Base-by-base conservation (phyloP, 768 basidiomycete species). In the Russula sp. region DNA sequence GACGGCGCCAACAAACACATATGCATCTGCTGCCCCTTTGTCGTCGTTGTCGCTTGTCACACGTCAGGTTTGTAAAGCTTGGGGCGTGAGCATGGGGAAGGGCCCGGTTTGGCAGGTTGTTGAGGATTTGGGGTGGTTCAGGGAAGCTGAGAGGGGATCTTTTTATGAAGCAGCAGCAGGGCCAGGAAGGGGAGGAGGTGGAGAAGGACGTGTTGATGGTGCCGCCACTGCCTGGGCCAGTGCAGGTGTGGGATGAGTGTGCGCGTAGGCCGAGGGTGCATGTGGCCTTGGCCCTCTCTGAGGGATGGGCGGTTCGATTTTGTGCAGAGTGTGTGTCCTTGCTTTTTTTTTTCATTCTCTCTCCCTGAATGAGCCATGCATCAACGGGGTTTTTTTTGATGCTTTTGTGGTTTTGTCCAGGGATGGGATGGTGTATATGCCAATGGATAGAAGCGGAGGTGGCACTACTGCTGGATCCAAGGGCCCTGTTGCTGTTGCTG, bases 91-190 rank as follows among this genome's bases (percentile, higher is more conserved):
- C 65, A 81, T 88, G 14, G 88, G 90, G 4, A 70, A 82, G 3
- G 90, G 91, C 0, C 88, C 90, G 1, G 67, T 90, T 7, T 93
- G 90, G 89, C 86, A 91, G 61, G 71, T 91, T 38, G 72, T 81
- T 46, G 91, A 93, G 69, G 91, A 93, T 65, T 73, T 88, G 53
- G 82, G 80, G 1, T 93, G 87, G 81, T 92, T 77, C 71, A 90
- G 88, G 69, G 90, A 92, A 66, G 77, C 80, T 3, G 61, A 53
- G 36, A 29, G 29, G 69, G 25, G 2, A 29, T 29, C 25, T 3
- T 29, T 29, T 29, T 29, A 29, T 29, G 25, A 29, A n/a, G 25
- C 25, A 29, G 25, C 25, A 29, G 25, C 25, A 29, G 25, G 25
- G 25, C 25, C 25, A 29, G 25, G 25, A 29, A 29, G 25, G 25